Percentiles rank a stretch among this genome's conserved stretches.
Conservation (phyloP, 2,329 filamentous ascomycete species). For the Microsporum canis region DNA sequence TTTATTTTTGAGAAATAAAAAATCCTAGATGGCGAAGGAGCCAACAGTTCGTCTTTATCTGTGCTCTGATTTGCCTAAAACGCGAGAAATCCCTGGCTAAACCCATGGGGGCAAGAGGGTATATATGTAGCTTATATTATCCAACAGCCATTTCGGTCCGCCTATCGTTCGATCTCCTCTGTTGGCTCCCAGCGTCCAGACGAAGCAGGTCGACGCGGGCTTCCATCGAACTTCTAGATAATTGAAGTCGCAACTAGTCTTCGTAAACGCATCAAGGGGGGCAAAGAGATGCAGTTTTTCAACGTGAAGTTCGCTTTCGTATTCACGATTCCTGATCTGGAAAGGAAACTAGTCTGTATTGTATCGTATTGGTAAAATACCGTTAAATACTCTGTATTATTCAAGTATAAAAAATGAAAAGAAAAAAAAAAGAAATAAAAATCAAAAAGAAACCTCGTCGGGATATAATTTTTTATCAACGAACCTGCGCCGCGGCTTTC, state of each 20-base stretch:
- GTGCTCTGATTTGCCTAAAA: neutral
- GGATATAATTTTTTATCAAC: neutral
- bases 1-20: neutral
- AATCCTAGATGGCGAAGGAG: neutral
- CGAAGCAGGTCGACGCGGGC: neutral
- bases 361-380: neutral
- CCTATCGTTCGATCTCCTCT: too few species aligned
- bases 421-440: neutral
- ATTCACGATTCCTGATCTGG: neutral
- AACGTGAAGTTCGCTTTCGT: neutral
- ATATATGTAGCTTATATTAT: neutral
- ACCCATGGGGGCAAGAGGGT: neutral
- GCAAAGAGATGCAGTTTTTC: neutral
- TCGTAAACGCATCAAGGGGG: neutral
- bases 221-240: neutral
- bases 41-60: neutral
- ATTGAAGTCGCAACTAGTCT: neutral
- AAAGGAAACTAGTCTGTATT: neutral
- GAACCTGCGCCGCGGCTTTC: slow-evolving; percentile 6
- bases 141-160: neutral
- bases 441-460: neutral
- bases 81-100: neutral
- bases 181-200: neutral
- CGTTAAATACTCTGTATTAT: neutral
- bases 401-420: neutral